Percentiles rank a stretch among this genome's conserved stretches.
Conservation (phyloP, 306 rosid genomes). For the Cotoneaster glaucophyllus region DNA sequence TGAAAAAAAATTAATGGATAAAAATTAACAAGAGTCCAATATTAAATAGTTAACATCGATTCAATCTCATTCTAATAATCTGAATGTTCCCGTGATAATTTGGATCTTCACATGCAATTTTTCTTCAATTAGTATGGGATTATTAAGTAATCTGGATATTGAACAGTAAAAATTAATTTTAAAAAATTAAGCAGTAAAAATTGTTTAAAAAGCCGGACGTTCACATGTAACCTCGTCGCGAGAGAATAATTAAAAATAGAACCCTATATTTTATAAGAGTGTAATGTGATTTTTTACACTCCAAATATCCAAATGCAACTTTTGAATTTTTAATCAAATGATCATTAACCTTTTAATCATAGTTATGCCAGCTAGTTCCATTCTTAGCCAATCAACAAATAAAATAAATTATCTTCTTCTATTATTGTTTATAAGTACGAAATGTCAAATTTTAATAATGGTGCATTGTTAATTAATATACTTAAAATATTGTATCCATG, state of each 20-base stretch:
- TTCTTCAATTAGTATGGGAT: too few relatives aligned
- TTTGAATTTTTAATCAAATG: not conserved
- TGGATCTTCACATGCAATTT: not conserved
- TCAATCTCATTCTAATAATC: too few relatives aligned
- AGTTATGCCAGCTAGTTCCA: not conserved
- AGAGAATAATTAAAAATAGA: not conserved
- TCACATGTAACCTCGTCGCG: not conserved
- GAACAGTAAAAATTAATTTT: too few relatives aligned
- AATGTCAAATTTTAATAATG: not conserved
- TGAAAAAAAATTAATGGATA: too few relatives aligned
- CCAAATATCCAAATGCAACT: not conserved
- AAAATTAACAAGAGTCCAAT: too few relatives aligned
- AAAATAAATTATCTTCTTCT: constrained; percentile 1
- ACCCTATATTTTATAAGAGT: not conserved
- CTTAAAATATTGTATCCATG: not conserved
- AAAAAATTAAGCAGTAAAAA: too few relatives aligned
- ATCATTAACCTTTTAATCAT: not conserved
- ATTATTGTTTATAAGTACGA: not conserved
- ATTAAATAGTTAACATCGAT: too few relatives aligned
- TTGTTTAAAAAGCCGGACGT: too few relatives aligned
- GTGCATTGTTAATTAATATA: not conserved
- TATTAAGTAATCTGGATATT: too few relatives aligned
- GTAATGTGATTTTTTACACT: not conserved
- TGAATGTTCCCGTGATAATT: not conserved
- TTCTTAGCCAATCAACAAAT: not conserved